Percentiles rank a stretch among this genome's conserved stretches.
Conservation (phyloP, 257 asterid species). For the Solanum paucissectum region DNA sequence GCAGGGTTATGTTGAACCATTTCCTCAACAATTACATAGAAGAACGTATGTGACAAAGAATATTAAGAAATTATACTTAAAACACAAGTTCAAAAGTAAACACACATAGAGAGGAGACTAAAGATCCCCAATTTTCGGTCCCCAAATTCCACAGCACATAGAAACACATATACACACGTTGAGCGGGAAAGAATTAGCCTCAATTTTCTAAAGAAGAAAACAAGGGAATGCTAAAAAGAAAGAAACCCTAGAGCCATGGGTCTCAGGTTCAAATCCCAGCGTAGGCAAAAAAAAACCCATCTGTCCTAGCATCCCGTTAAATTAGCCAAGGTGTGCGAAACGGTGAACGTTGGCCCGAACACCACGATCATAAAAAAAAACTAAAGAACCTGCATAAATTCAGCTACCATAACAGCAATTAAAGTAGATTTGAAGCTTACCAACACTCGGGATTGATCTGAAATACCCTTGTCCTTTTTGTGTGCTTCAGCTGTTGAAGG, state of each 20-base stretch:
- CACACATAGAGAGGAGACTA: neutral
- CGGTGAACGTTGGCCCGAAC: neutral
- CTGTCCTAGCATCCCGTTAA: neutral
- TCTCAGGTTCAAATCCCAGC: neutral
- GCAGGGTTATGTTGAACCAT: neutral
- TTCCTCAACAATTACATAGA: neutral
- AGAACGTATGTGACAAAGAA: neutral
- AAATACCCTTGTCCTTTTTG: neutral
- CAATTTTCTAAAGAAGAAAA: neutral
- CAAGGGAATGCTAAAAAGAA: neutral
- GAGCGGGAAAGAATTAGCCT: neutral
- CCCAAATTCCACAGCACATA: neutral
- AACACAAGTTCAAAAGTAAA: neutral
- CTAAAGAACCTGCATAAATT: neutral
- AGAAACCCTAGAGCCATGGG: neutral
- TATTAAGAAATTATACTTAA: neutral
- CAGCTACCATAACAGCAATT: neutral
- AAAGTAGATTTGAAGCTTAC: neutral
- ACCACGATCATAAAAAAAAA: neutral
- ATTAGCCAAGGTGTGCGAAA: neutral
- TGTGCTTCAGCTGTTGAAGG: neutral
- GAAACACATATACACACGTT: neutral
- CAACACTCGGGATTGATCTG: neutral
- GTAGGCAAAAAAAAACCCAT: neutral
- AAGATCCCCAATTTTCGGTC: neutral